Conservation (phyloP, 805 yeast genomes). For the Pichia nanzhaoensis region DNA sequence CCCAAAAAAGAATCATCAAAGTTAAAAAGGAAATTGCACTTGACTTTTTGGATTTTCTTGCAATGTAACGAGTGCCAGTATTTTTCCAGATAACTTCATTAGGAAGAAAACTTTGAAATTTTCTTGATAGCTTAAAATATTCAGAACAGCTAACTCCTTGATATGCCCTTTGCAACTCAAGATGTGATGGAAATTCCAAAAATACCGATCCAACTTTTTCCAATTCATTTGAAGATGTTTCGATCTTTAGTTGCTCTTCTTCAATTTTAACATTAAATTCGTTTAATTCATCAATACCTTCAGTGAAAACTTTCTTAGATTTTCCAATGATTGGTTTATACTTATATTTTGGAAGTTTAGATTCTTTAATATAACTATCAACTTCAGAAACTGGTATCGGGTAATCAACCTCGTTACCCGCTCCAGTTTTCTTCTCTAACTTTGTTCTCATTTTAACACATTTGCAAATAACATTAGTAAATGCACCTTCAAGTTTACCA, state of each 20-base stretch:
- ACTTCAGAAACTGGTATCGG: constrained; percentile 54
- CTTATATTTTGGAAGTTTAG: constrained; percentile 81
- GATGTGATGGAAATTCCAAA: constrained; percentile 74
- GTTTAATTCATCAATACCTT: constrained; percentile 59
- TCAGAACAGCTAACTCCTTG: constrained; percentile 65
- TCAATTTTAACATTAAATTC: constrained; percentile 63
- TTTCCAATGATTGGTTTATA: constrained; percentile 66
- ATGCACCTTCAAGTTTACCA: constrained; percentile 56
- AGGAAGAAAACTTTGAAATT: constrained; percentile 63
- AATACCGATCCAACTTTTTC: constrained; percentile 64
- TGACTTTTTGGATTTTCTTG: constrained; percentile 49
- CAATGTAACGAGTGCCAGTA: constrained; percentile 48
- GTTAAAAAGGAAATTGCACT: constrained; percentile 61
- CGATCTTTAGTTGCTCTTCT: constrained; percentile 42
- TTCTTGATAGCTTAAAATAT: constrained; percentile 38
- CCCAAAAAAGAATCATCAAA: constrained; percentile 78
- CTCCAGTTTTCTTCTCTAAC: constrained; percentile 35
- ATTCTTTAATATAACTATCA: constrained; percentile 54
- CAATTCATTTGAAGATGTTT: constrained; percentile 36
- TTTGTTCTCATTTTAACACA: constrained; percentile 52
- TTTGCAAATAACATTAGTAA: constrained; percentile 53
- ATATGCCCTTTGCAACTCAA: constrained; percentile 82
- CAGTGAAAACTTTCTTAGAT: constrained; percentile 79
- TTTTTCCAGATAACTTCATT: constrained; percentile 83
- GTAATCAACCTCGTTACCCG: constrained; percentile 40